A percentile compares a stretch with the other conserved stretches of the same genome.
Evolutionary conservation across 352 stramenopile species (phyloP).

Genomic region (Thraustotheca clavata): DNA sequence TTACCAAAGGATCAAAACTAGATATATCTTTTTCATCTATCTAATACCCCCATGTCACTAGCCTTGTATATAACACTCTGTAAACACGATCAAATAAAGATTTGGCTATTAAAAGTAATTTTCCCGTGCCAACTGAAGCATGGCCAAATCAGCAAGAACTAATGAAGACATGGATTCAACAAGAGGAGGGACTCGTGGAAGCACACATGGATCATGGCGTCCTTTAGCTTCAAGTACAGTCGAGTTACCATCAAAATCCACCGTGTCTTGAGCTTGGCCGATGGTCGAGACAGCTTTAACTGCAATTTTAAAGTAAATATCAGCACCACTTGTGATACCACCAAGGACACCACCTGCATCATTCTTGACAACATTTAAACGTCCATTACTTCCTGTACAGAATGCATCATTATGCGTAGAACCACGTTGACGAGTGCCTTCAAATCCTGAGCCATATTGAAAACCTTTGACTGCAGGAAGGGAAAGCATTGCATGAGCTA

Average conservation of each 20-base stretch:
- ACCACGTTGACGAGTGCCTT: constrained; percentile 92
- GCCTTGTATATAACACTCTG: too few relatives aligned
- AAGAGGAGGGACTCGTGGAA: constrained; percentile 95
- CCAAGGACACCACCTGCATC: constrained; percentile 93
- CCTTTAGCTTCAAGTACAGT: constrained; percentile 95
- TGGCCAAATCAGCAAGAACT: constrained; percentile 91
- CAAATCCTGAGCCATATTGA: constrained; percentile 94
- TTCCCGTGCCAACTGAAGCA: constrained; percentile 91
- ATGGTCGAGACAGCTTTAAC: constrained; percentile 99
- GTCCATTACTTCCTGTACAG: constrained; percentile 47
- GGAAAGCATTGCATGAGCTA: constrained; percentile 98
- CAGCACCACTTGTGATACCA: constrained; percentile 97
- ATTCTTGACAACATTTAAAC: constrained; percentile 78
- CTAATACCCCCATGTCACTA: too few relatives aligned
- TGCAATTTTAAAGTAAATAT: constrained; percentile 98
- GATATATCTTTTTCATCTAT: too few relatives aligned
- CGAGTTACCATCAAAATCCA: constrained; percentile 92
- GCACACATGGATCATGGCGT: constrained; percentile 97
- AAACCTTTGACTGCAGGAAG: constrained; percentile 99
- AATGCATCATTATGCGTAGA: constrained; percentile 99
- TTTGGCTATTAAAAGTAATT: constrained; percentile 9
- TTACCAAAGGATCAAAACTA: too few relatives aligned
- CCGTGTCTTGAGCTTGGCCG: constrained; percentile 90
- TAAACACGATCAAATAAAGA: too few relatives aligned
- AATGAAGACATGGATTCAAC: constrained; percentile 98